Evolutionary conservation across 169 alveolate species (phyloP).

Genomic region (Theileria luwenshuni): DNA sequence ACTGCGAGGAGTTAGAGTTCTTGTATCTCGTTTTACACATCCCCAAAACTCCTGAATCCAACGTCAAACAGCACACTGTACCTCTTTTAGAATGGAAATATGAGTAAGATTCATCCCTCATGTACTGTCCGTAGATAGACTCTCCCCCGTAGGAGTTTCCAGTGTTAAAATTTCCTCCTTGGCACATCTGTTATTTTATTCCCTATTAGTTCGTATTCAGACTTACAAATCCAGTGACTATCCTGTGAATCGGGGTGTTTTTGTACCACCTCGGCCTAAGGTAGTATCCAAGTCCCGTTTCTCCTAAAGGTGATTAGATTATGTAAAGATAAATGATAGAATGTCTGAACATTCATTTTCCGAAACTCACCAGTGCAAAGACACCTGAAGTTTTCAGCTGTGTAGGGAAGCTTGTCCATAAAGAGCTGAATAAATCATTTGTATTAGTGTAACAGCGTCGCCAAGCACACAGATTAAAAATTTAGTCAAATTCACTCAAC

Average conservation of each 20-base stretch:
- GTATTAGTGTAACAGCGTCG: not conserved
- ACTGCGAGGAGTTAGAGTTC: slow-evolving; percentile 89
- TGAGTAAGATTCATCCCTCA: slow-evolving; percentile 79
- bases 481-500: no score
- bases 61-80: not conserved
- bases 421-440: slow-evolving; percentile 69
- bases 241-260: slow-evolving; percentile 78
- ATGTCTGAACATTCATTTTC: not conserved
- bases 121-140: slow-evolving; percentile 83
- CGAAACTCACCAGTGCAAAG: slow-evolving; percentile 85
- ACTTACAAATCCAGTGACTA: slow-evolving; percentile 76
- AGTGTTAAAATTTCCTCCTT: slow-evolving; percentile 86
- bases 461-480: no score
- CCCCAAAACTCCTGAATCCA: slow-evolving; percentile 74
- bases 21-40: slow-evolving; percentile 80
- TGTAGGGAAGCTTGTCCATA: slow-evolving; percentile 83
- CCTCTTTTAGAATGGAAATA: slow-evolving; percentile 82
- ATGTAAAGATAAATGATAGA: slow-evolving; percentile 1
- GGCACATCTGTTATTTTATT: slow-evolving; percentile 75
- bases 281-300: slow-evolving; percentile 82
- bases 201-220: not conserved
- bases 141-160: slow-evolving; percentile 87
- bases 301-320: slow-evolving; percentile 59
- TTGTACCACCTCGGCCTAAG: slow-evolving; percentile 85
- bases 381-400: slow-evolving; percentile 88